These are phyloP conservation scores for Coemansia sp. DNA, from an alignment of 192 early-diverging fungal species.

Conservation along the genomic window DNA sequence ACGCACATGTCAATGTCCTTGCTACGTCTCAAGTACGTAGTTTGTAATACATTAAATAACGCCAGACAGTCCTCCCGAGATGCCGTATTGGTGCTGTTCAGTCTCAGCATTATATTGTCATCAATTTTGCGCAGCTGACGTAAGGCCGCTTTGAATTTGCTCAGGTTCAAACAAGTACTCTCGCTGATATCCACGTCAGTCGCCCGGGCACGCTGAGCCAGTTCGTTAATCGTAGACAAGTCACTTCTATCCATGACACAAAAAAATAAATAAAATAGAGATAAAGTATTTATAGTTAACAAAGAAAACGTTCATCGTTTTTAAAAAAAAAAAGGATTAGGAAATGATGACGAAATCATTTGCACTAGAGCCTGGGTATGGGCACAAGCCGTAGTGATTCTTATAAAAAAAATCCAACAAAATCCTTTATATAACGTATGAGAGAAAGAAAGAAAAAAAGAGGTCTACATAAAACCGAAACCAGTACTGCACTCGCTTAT, in stretches of 20 bases:
- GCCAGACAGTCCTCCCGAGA: conserved; percentile 59
- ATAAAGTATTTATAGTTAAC: background rate
- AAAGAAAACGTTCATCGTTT: too few relatives aligned
- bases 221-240: conserved; percentile 32
- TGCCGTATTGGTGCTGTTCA: conserved; percentile 74
- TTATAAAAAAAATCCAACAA: background rate
- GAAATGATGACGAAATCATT: too few relatives aligned
- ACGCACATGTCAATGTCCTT: conserved; percentile 67
- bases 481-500: conserved; percentile 92
- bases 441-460: conserved; percentile 1
- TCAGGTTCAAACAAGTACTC: conserved; percentile 63
- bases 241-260: background rate
- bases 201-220: conserved; percentile 23
- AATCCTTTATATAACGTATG: background rate
- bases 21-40: conserved; percentile 66
- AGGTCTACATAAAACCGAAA: conserved; percentile 75
- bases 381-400: too few relatives aligned
- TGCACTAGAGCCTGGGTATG: too few relatives aligned
- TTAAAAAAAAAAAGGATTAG: too few relatives aligned
- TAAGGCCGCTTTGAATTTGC: conserved; percentile 58
- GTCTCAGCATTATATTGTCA: conserved; percentile 75
- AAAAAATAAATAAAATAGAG: background rate
- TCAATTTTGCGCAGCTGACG: conserved; percentile 72
- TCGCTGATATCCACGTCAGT: conserved; percentile 31
- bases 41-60: conserved; percentile 64